phyloP scores from a whole-genome alignment of 1,284 basidiomycete genomes.

The Sutorius eximius region DNA sequence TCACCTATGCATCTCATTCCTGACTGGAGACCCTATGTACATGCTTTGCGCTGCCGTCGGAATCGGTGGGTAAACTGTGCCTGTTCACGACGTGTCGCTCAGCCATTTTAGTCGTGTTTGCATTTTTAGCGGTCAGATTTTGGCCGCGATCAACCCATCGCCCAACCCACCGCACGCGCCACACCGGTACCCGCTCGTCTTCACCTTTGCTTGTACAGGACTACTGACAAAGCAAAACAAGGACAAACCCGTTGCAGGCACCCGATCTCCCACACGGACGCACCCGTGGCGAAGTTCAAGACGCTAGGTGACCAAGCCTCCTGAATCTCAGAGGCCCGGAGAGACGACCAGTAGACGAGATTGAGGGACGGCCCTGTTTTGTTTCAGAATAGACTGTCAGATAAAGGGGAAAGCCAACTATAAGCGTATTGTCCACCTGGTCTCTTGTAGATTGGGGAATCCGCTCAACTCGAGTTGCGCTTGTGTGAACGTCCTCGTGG shows the following conservation, averaged over 20 bases:
- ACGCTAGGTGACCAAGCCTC: not conserved
- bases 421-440: not conserved
- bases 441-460: not conserved
- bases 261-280: constrained; percentile 4
- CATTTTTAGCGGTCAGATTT: not conserved
- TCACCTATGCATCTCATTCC: not conserved
- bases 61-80: constrained; percentile 2
- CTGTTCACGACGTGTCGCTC: no score
- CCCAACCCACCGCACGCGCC: not conserved
- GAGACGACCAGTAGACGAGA: not conserved
- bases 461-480: not conserved
- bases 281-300: not conserved
- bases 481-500: not conserved
- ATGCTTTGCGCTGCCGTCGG: not conserved
- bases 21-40: not conserved
- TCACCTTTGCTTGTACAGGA: no score
- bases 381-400: not conserved
- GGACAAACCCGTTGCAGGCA: not conserved
- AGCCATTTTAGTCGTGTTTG: not conserved
- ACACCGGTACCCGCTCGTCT: not conserved
- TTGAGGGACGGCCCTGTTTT: not conserved
- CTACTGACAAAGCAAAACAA: not conserved
- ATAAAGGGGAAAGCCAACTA: not conserved
- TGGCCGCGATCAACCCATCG: not conserved
- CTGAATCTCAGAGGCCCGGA: not conserved